Evolutionary conservation across 1,284 basidiomycete species (phyloP).

Genomic region (Fomitopsis pinicola): DNA sequence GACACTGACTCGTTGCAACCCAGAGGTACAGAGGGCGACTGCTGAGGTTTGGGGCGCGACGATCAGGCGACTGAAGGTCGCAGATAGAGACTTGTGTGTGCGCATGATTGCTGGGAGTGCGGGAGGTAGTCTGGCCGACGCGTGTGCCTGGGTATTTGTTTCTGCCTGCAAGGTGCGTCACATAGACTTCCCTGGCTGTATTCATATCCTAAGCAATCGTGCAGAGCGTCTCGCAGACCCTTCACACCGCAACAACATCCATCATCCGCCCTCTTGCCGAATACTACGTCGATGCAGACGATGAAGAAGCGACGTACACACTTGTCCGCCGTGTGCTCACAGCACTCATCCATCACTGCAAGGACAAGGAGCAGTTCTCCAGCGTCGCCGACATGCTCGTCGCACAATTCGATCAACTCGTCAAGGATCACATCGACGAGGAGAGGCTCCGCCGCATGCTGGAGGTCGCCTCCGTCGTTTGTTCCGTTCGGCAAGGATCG

Average conservation of each 20-base stretch:
- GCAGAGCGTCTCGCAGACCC: conserved; percentile 70
- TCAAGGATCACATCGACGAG: conserved; percentile 10
- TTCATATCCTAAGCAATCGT: neutral
- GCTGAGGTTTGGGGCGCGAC: conserved; percentile 78
- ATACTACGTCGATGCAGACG: conserved; percentile 43
- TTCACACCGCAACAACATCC: conserved; percentile 72
- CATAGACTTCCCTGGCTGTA: neutral
- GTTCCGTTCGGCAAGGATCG: conserved; percentile 62
- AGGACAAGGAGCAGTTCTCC: conserved; percentile 59
- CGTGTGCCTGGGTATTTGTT: conserved; percentile 63
- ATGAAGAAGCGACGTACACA: conserved; percentile 40
- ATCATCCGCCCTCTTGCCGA: conserved; percentile 55
- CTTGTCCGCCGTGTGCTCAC: conserved; percentile 71
- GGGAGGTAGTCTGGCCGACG: conserved; percentile 45
- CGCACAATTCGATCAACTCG: conserved; percentile 24
- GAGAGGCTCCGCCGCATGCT: conserved; percentile 35
- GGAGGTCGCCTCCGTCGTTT: conserved; percentile 46
- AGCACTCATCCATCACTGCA: conserved; percentile 78
- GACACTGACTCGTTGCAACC: conserved; percentile 51
- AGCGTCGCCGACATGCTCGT: conserved; percentile 54
- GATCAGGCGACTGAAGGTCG: conserved; percentile 57
- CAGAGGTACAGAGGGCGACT: conserved; percentile 65
- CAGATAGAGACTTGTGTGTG: conserved; percentile 48
- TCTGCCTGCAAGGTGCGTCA: conserved; percentile 64
- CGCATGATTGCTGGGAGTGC: conserved; percentile 36